Evolutionary conservation across 164 flowering plant genomes (phyloP), one percentile per base, ranked within the genome.

Genomic region (Magnolia changhungtana): DNA sequence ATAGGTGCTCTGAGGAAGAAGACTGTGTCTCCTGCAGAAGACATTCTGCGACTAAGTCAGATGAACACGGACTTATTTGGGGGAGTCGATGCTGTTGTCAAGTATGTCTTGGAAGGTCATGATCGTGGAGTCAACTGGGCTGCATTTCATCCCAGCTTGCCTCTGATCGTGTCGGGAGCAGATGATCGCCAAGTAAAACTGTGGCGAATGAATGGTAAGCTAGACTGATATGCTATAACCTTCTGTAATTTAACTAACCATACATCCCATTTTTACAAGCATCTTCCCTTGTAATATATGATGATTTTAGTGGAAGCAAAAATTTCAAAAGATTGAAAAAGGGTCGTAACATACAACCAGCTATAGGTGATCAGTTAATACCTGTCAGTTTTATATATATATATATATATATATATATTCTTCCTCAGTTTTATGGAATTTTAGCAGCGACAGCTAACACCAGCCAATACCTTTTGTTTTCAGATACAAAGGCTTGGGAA

Each of bases 401-500:
- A n/a, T n/a, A n/a, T n/a, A n/a, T n/a, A n/a, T n/a, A n/a, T n/a
- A n/a, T n/a, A n/a, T n/a, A n/a, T n/a, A n/a, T 52, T 5, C 21
- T 73, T 61, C 23, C 50, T 23, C 14, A 1, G 20, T 73, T 72
- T 55, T 19, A 49, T 63, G 29, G 50, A n/a, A 10, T 19, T 63
- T 18, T 29, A 55, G 23, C 8, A 7, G 21, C 21, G 24, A 4
- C 1, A 27, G 37, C 49, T 72, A 31, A 16, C 75, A 73, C 18
- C 14, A 29, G 14, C 24, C 9, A 63, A n/a, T 20, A 7, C 18
- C 63, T 67, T 67, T 2, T 13, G 1, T 51, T 84, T 83, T 75
- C 92, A 95, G 98, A 95, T 75, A 91, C 97, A 55, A 93, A 93
- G 86, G 98, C 98, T 51, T 91, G 97, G 98, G 97, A 93, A 81